Percentiles rank a stretch among this genome's conserved stretches.
phyloP scores from a whole-genome alignment of 495 filamentous ascomycete genomes.

The Daldinia grandis region DNA sequence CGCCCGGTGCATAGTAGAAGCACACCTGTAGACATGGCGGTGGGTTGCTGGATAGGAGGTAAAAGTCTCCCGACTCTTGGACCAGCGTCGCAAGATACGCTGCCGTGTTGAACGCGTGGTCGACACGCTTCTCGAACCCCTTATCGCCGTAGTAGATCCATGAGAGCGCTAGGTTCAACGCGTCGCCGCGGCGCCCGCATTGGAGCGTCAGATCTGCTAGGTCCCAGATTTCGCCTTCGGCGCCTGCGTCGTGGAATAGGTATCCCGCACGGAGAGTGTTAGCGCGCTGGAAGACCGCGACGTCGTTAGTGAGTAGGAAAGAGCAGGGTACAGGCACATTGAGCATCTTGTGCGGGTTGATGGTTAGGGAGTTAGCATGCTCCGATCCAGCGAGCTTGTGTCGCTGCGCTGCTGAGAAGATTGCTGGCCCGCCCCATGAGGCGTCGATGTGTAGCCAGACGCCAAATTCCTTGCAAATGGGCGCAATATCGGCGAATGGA shows the following conservation, averaged over 20 bases:
- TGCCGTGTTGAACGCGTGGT: conserved; percentile 73
- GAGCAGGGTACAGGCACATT: conserved; percentile 89
- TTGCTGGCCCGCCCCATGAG: conserved; percentile 86
- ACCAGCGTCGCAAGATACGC: conserved; percentile 69
- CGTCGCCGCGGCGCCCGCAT: conserved; percentile 86
- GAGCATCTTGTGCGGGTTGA: conserved; percentile 98
- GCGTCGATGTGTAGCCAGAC: conserved; percentile 94
- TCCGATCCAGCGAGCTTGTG: conserved; percentile 73
- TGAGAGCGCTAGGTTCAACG: conserved; percentile 82
- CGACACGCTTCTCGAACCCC: conserved; percentile 68
- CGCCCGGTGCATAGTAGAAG: conserved; percentile 80
- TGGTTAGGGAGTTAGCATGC: conserved; percentile 78
- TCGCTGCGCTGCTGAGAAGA: conserved; percentile 73
- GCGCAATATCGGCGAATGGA: conserved; percentile 74
- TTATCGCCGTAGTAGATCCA: conserved; percentile 86
- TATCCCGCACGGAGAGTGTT: conserved; percentile 91
- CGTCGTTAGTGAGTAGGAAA: conserved; percentile 81
- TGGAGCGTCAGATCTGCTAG: conserved; percentile 94
- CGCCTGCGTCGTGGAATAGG: conserved; percentile 73
- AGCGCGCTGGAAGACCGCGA: conserved; percentile 76
- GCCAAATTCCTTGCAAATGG: conserved; percentile 72
- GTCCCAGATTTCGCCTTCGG: conserved; percentile 77
- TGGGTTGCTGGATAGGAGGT: conserved; percentile 76
- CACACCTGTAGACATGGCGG: conserved; percentile 94
- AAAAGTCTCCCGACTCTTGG: conserved; percentile 63